Evolutionary conservation across 805 yeast species (phyloP).

Genomic region (Alloascoidea hylecoeti): DNA sequence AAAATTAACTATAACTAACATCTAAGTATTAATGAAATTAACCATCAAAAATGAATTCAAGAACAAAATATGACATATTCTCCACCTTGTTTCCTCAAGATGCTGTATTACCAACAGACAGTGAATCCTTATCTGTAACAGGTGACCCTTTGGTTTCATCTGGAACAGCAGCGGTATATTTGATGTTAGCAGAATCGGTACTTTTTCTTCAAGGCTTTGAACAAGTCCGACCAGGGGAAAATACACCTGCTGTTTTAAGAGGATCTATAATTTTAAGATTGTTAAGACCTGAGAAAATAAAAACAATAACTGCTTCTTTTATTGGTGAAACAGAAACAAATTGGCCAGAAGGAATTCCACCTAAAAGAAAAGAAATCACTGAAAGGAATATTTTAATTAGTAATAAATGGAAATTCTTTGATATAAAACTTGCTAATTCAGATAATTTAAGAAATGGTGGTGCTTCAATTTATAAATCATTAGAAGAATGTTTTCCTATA

Average conservation of each 20-base stretch:
- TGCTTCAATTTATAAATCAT: background rate
- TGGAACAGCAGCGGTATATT: conserved; percentile 51
- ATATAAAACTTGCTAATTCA: conserved; percentile 19
- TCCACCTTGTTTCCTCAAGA: too few species aligned
- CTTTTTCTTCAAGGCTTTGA: conserved; percentile 70
- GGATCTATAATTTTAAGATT: conserved; percentile 67
- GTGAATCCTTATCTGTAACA: too few species aligned
- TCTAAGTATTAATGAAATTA: too few species aligned
- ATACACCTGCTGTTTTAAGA: conserved; percentile 69
- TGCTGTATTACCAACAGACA: too few species aligned
- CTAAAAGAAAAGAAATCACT: conserved; percentile 50
- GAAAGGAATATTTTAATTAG: conserved; percentile 56
- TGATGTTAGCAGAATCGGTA: conserved; percentile 68
- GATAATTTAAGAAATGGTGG: conserved; percentile 2
- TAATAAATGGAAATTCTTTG: conserved; percentile 89
- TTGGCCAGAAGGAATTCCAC: conserved; percentile 98
- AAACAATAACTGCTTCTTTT: conserved; percentile 44
- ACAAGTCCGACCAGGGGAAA: conserved; percentile 39
- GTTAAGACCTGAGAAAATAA: conserved; percentile 58
- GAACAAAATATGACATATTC: too few species aligned
- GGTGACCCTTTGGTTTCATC: conserved; percentile 42
- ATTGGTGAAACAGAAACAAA: conserved; percentile 68
- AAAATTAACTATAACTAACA: too few species aligned
- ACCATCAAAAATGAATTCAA: too few species aligned
- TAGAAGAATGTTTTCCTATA: too few species aligned